Base-by-base conservation (phyloP, 495 filamentous ascomycete genomes). In the Neurospora sp. region DNA sequence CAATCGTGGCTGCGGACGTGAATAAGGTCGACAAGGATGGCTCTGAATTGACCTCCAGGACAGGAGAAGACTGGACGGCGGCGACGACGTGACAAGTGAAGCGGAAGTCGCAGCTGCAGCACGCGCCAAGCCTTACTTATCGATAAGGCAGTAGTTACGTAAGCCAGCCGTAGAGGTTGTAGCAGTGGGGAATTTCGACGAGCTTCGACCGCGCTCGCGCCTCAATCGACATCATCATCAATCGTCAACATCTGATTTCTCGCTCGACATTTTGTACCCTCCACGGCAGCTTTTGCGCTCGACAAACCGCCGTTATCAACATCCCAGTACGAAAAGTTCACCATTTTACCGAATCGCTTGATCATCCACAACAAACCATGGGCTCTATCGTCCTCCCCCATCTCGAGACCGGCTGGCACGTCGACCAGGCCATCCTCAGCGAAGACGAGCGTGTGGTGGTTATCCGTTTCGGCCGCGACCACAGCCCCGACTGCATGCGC, bases 361-460 rank as follows among this genome's bases (percentile, higher is more conserved):
- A 65, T 14, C 10, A 18, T 59, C 38, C 14, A 40, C 14, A 44
- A 16, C 14, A 73, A 73, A 77, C 20, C 70, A 97, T 96, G 92
- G 93, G 94, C 78, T 97, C 94, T 71, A 92, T 98, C 71, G 93
- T 98, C 16, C 88, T 99, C 16, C 96, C 96, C 22, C 96, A 99
- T 83, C 88, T 99, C 41, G 87, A 89, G 72, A 96, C 93, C 14
- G 96, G 94, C 75, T 98, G 96, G 95, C 94, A 97, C 77, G 93
- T 97, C 73, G 94, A 97, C 84, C 94, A 97, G 83, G 93, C 92
- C 16, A 76, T 76, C 42, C 78, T 70, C 42, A 76, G 73, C 74
- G 96, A 99, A 82, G 94, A 97, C 76, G 96, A 98, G 76, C 91
- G 96, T 40, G 88, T 99, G 4, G 96, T 98, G n/a, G 92, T 97